phyloP scores from a whole-genome alignment of 495 filamentous ascomycete genomes.

The Penicillium cinerascens region DNA sequence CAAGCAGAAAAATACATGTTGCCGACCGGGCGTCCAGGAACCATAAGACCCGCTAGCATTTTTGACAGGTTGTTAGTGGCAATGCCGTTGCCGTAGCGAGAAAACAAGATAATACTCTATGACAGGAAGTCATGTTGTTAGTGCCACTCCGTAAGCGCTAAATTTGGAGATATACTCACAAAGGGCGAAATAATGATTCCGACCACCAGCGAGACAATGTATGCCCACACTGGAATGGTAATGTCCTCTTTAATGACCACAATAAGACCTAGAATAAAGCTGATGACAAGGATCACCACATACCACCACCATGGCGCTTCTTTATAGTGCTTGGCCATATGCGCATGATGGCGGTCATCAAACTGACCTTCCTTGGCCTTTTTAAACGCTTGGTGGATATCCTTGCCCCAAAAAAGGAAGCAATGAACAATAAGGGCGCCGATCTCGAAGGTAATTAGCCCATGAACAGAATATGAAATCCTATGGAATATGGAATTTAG shows the following conservation, averaged over 20 bases:
- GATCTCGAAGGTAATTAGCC: constrained; percentile 19
- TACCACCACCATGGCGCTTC: constrained; percentile 59
- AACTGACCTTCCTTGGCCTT: constrained; percentile 23
- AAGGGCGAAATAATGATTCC: constrained; percentile 34
- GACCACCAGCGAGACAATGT: constrained; percentile 40
- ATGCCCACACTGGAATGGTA: constrained; percentile 55
- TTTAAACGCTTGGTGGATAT: constrained; percentile 28
- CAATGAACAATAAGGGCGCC: constrained; percentile 33
- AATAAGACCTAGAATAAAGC: constrained; percentile 48
- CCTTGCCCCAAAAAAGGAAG: constrained; percentile 36
- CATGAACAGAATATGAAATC: neutral
- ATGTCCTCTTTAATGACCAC: constrained; percentile 44
- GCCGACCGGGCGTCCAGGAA: constrained; percentile 43
- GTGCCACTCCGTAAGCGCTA: neutral
- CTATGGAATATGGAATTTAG: neutral
- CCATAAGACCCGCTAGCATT: constrained; percentile 34
- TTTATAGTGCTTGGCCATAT: constrained; percentile 45
- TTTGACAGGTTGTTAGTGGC: constrained; percentile 40
- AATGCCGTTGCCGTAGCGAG: constrained; percentile 35
- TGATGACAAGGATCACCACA: constrained; percentile 36
- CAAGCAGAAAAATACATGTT: constrained; percentile 45
- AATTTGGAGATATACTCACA: constrained; percentile 12
- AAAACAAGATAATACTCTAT: constrained; percentile 32
- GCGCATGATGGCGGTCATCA: constrained; percentile 46
- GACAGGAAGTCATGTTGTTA: neutral